These are phyloP conservation scores for Phytopythium kandeliae DNA, from an alignment of 352 stramenopile genomes.

Conservation along the genomic window DNA sequence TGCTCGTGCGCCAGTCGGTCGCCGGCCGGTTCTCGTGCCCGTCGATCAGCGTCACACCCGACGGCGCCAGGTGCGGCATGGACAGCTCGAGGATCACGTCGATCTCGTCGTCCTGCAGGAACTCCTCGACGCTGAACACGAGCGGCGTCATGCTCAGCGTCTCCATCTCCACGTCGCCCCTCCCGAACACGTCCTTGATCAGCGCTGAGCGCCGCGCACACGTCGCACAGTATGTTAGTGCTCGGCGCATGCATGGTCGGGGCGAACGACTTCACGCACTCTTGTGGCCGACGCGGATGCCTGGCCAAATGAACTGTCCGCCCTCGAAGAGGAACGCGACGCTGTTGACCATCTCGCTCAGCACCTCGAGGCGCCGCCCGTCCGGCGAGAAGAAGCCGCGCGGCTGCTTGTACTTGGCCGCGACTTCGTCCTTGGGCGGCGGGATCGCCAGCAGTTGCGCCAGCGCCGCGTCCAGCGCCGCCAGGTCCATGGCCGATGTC, in stretches of 20 bases:
- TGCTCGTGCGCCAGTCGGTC: conserved; percentile 74
- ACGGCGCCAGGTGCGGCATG: conserved; percentile 53
- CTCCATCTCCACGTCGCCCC: conserved; percentile 43
- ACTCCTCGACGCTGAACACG: conserved; percentile 69
- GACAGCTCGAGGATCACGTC: conserved; percentile 67
- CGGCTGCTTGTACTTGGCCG: conserved; percentile 59
- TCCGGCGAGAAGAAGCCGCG: conserved; percentile 55
- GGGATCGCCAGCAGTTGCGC: not conserved
- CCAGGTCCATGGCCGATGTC: not conserved
- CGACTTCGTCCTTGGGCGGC: conserved; percentile 1
- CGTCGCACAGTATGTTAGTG: too few relatives aligned
- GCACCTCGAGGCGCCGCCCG: conserved; percentile 32
- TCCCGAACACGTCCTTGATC: conserved; percentile 32
- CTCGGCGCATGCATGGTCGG: too few relatives aligned
- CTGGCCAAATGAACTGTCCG: conserved; percentile 72
- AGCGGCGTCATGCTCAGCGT: conserved; percentile 62
- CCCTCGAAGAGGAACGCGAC: conserved; percentile 74
- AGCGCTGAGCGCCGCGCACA: conserved; percentile 29
- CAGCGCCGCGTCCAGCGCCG: conserved; percentile 15
- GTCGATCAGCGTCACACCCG: conserved; percentile 52
- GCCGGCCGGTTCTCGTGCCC: conserved; percentile 56
- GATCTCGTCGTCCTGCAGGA: conserved; percentile 71
- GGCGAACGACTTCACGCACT: conserved; percentile 31
- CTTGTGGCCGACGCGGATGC: conserved; percentile 58
- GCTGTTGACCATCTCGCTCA: conserved; percentile 34